Conservation (phyloP, 257 asterid species). For the Nicotiana obtusifolia region DNA sequence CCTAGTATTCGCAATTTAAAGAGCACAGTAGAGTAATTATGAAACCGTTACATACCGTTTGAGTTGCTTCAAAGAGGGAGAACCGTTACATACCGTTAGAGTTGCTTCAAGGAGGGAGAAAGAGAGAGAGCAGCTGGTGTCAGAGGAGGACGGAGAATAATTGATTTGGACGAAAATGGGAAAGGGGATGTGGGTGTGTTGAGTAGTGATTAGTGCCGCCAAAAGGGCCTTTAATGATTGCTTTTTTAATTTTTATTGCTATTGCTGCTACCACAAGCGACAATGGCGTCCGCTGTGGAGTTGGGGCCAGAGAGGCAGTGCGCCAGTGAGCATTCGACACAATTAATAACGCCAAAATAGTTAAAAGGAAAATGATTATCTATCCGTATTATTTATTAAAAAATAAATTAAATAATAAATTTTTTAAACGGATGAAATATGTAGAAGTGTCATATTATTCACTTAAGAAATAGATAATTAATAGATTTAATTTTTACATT, state of each 20-base stretch:
- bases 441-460: too few relatives aligned
- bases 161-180: conserved; percentile 10
- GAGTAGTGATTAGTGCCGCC: conserved; percentile 24
- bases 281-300: background rate
- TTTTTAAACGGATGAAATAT: too few relatives aligned
- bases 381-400: too few relatives aligned
- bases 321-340: background rate
- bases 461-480: too few relatives aligned
- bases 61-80: conserved; percentile 14
- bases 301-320: background rate
- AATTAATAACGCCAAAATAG: too few relatives aligned
- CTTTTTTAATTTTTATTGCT: background rate
- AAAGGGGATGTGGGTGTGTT: background rate
- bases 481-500: too few relatives aligned
- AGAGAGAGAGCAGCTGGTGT: background rate
- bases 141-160: background rate
- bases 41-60: conserved; percentile 18
- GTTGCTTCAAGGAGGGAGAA: conserved; percentile 9
- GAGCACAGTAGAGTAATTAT: background rate
- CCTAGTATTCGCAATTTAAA: background rate
- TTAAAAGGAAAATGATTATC: too few relatives aligned
- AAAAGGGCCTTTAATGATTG: background rate
- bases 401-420: too few relatives aligned
- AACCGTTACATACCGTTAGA: conserved; percentile 19
- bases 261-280: background rate